Base-by-base conservation (phyloP, 129 eudicot genomes). In the Helichrysum umbraculigerum region DNA sequence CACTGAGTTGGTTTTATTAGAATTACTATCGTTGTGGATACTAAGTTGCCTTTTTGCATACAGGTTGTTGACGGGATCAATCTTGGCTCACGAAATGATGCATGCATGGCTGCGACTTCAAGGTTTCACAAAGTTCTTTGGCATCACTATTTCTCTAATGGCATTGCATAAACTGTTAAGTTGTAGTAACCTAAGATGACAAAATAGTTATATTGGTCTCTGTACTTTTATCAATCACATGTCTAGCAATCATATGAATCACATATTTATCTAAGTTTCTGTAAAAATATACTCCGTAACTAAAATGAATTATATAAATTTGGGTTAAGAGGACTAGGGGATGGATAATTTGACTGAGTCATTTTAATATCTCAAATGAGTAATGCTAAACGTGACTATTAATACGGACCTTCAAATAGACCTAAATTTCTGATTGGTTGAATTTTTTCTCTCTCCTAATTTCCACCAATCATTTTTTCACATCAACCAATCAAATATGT, bases 41-140 rank as follows among this genome's bases (percentile, higher is more conserved):
- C 71, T 78, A 33, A 64, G 28, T 21, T 41, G 20, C 67, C 22
- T 64, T 67, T 59, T 44, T 76, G 64, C 72, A 17, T 80, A 67
- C 88, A 91, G 97, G 88, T 82, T 89, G 83, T 79, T 92, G 73
- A 89, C 96, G 4, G 97, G 97, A 78, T 85, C 96, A 19, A 92
- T 92, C 74, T 85, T 92, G 75, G 97, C 96, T 80, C 96, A 89
- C 63, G 96, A 89, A 82, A 87, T 89, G 97, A 91, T 91, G 96
- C 97, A 91, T 1, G 97, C 97, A 1, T 91, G 96, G 96, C 86
- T 91, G 47, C 83, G 97, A 79, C 92, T 91, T 61, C 84, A 78
- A 79, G 97, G 97, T 91, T 30, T 71, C 69, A 19, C 67, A 22
- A 74, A 41, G 62, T 33, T 32, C 66, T n/a, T 5, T 74, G 30